Conservation (phyloP, 1,284 basidiomycete genomes). For the Melampsora americana region DNA sequence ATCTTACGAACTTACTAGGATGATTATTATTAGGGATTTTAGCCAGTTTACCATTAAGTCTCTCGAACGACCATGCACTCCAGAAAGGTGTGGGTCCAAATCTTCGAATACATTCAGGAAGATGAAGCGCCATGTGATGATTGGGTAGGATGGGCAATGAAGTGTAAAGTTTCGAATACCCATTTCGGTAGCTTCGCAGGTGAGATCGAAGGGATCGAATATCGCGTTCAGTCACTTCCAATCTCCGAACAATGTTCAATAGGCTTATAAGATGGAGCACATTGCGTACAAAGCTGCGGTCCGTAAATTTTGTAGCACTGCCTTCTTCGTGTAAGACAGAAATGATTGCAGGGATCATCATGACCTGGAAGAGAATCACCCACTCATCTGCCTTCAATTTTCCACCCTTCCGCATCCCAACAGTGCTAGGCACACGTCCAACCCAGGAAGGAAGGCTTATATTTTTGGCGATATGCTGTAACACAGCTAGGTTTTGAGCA, state of each 20-base stretch:
- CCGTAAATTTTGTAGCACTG: too few species aligned
- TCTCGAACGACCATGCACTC: constrained; percentile 25
- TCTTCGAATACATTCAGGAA: constrained; percentile 2
- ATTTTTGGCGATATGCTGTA: too few species aligned
- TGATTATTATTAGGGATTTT: neutral
- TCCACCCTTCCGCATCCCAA: too few species aligned
- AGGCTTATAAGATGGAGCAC: too few species aligned
- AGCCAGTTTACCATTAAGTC: too few species aligned
- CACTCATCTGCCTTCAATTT: constrained; percentile 38
- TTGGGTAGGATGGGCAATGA: constrained; percentile 16
- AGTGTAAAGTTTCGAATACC: constrained; percentile 4
- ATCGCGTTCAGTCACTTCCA: too few species aligned
- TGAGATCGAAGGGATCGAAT: too few species aligned
- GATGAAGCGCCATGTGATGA: constrained; percentile 28
- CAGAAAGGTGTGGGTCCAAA: constrained; percentile 17
- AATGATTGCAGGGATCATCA: constrained; percentile 21
- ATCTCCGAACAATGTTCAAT: too few species aligned
- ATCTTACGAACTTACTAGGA: neutral
- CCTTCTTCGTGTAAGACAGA: neutral
- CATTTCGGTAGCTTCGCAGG: constrained; percentile 5
- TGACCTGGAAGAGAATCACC: constrained; percentile 25
- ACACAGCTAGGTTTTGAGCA: too few species aligned
- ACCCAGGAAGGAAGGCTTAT: constrained; percentile 27
- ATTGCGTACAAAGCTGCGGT: too few species aligned
- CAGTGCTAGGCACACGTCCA: constrained; percentile 15